Conservation (phyloP, 2,329 filamentous ascomycete genomes). For the Ciborinia camelliae region DNA sequence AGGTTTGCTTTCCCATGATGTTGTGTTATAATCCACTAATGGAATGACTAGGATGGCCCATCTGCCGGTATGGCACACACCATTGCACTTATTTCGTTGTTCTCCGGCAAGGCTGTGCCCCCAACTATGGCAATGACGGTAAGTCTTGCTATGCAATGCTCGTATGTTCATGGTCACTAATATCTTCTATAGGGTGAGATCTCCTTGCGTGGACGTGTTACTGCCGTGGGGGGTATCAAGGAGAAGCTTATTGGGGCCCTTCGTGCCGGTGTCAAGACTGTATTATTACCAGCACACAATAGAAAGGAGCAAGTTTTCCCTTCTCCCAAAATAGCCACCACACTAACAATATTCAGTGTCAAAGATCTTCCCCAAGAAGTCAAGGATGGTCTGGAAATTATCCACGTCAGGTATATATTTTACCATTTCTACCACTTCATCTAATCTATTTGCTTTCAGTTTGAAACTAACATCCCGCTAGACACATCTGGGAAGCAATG, state of each 20-base stretch:
- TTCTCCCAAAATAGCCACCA: background rate
- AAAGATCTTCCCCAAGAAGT: slow-evolving; percentile 90
- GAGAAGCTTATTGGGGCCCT: slow-evolving; percentile 96
- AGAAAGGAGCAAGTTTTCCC: slow-evolving; percentile 62
- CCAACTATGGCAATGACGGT: slow-evolving; percentile 94
- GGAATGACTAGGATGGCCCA: slow-evolving; percentile 65
- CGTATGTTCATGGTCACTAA: slow-evolving; percentile 24
- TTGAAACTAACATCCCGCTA: slow-evolving; percentile 37
- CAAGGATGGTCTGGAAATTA: slow-evolving; percentile 78
- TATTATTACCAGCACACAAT: slow-evolving; percentile 83
- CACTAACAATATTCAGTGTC: slow-evolving; percentile 43
- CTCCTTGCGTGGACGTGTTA: slow-evolving; percentile 81
- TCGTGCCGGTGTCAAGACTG: slow-evolving; percentile 90
- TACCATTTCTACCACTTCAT: background rate
- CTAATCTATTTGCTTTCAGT: slow-evolving; percentile 8
- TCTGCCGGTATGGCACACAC: slow-evolving; percentile 91
- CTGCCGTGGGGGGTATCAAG: slow-evolving; percentile 95
- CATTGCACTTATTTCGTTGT: slow-evolving; percentile 86
- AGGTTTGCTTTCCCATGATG: slow-evolving; percentile 63
- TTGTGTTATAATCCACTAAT: slow-evolving; percentile 18
- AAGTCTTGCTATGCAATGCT: slow-evolving; percentile 37
- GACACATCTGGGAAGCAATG: slow-evolving; percentile 93
- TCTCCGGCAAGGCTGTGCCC: slow-evolving; percentile 80
- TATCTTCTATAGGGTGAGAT: slow-evolving; percentile 50
- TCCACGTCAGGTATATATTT: slow-evolving; percentile 73